Evolutionary conservation across 1,139 yeast species (phyloP).

Genomic region (Saccharomyces hybrid): DNA sequence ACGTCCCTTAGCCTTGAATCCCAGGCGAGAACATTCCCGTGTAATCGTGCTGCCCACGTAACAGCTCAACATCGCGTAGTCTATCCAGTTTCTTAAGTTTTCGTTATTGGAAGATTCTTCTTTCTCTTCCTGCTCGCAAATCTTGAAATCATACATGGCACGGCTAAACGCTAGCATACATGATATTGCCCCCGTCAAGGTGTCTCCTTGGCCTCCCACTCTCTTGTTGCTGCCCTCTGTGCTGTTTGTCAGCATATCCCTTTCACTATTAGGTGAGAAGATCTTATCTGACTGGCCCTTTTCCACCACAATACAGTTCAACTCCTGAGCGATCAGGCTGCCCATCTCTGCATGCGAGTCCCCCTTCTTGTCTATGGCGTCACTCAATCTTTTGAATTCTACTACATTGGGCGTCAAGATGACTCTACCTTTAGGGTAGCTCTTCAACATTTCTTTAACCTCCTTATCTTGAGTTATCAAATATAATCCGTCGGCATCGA

Average conservation of each 20-base stretch:
- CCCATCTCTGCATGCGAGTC: slow-evolving; percentile 33
- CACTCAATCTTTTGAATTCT: slow-evolving; percentile 59
- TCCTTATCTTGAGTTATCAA: slow-evolving; percentile 32
- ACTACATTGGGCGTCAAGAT: slow-evolving; percentile 83
- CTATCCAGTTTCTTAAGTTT: slow-evolving; percentile 30
- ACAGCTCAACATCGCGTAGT: slow-evolving; percentile 52
- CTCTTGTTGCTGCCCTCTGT: slow-evolving; percentile 60
- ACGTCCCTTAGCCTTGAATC: slow-evolving; percentile 60
- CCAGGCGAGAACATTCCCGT: slow-evolving; percentile 55
- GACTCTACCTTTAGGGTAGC: slow-evolving; percentile 38
- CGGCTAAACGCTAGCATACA: slow-evolving; percentile 46
- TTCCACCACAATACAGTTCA: slow-evolving; percentile 62
- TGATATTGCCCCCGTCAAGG: slow-evolving; percentile 63
- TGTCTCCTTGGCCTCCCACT: slow-evolving; percentile 87
- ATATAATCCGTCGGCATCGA: slow-evolving; percentile 85
- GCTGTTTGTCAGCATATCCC: slow-evolving; percentile 35
- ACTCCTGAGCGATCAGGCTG: slow-evolving; percentile 42
- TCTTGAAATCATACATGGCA: slow-evolving; percentile 25
- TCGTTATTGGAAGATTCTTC: slow-evolving; percentile 7
- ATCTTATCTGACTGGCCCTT: slow-evolving; percentile 67
- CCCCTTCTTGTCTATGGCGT: slow-evolving; percentile 5
- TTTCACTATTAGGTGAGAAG: slow-evolving; percentile 41
- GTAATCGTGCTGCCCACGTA: slow-evolving; percentile 69
- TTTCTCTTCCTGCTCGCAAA: slow-evolving; percentile 56
- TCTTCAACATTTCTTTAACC: slow-evolving; percentile 35